Evolutionary conservation across 352 stramenopile species (phyloP).

Genomic region (Globisporangium okanoganense): DNA sequence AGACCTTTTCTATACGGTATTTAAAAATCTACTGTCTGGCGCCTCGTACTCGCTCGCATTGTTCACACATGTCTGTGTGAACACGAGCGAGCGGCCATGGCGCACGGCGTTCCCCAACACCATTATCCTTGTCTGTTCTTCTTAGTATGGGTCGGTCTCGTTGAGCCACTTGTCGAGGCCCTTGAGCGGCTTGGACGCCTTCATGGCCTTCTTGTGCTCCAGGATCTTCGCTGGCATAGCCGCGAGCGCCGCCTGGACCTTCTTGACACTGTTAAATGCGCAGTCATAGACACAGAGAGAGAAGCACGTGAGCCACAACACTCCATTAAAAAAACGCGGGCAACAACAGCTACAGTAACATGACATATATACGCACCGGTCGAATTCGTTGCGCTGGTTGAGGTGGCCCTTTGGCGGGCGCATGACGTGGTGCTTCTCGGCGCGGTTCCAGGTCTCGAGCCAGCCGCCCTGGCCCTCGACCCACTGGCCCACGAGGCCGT

Average conservation of each 20-base stretch:
- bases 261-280: conserved; percentile 56
- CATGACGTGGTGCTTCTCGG: conserved; percentile 86
- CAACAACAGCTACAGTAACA: background rate
- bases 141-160: conserved; percentile 76
- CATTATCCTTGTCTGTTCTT: background rate
- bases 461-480: conserved; percentile 76
- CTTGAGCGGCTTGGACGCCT: conserved; percentile 80
- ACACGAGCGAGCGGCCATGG: background rate
- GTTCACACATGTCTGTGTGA: too few relatives aligned
- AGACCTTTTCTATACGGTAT: conserved; percentile 9
- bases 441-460: conserved; percentile 70
- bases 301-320: background rate
- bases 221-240: conserved; percentile 83
- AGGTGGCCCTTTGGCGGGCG: conserved; percentile 75
- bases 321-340: background rate
- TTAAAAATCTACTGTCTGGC: conserved; percentile 13
- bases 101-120: background rate
- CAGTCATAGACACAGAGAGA: background rate
- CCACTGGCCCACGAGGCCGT: conserved; percentile 73
- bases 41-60: background rate
- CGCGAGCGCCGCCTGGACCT: conserved; percentile 78
- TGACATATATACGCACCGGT: conserved; percentile 39
- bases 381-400: conserved; percentile 80
- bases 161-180: conserved; percentile 88
- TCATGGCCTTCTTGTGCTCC: conserved; percentile 83